These are phyloP conservation scores for Didymella lethalis DNA, from an alignment of 2,329 filamentous ascomycete genomes.

Conservation along the genomic window DNA sequence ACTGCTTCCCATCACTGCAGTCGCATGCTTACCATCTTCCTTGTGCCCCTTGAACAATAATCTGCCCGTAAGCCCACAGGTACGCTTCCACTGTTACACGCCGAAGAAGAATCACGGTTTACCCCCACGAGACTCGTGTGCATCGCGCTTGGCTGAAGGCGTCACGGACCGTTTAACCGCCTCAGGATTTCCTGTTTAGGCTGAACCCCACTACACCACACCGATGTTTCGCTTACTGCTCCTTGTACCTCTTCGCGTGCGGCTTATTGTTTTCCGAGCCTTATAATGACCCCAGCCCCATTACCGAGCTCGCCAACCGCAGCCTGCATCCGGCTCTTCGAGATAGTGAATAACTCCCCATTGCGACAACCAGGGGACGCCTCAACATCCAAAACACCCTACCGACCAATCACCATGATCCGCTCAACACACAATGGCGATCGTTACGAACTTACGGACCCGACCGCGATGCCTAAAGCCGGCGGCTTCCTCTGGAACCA, in stretches of 20 bases:
- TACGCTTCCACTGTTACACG: not conserved
- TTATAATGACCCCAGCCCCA: constrained; percentile 32
- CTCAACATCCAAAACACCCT: constrained; percentile 22
- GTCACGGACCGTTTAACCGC: constrained; percentile 46
- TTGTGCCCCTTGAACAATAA: not conserved
- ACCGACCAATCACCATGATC: constrained; percentile 36
- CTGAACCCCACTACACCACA: constrained; percentile 42
- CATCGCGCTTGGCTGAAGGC: constrained; percentile 38
- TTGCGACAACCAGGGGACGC: constrained; percentile 19
- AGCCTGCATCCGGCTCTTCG: no score
- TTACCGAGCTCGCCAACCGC: not conserved
- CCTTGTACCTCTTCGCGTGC: constrained; percentile 22
- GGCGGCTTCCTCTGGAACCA: constrained; percentile 67
- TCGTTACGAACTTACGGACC: constrained; percentile 64
- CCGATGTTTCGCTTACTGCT: constrained; percentile 18
- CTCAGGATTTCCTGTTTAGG: constrained; percentile 38
- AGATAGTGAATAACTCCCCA: not conserved
- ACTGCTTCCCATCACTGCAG: not conserved
- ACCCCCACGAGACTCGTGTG: constrained; percentile 11
- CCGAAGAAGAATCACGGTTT: not conserved
- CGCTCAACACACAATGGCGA: constrained; percentile 58
- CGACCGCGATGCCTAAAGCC: constrained; percentile 65
- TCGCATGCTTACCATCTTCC: not conserved
- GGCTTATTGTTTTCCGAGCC: constrained; percentile 33
- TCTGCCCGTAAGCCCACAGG: not conserved